These are phyloP conservation scores for Brassica carinata DNA, from an alignment of 345 rosid genomes.

Conservation along the genomic window DNA sequence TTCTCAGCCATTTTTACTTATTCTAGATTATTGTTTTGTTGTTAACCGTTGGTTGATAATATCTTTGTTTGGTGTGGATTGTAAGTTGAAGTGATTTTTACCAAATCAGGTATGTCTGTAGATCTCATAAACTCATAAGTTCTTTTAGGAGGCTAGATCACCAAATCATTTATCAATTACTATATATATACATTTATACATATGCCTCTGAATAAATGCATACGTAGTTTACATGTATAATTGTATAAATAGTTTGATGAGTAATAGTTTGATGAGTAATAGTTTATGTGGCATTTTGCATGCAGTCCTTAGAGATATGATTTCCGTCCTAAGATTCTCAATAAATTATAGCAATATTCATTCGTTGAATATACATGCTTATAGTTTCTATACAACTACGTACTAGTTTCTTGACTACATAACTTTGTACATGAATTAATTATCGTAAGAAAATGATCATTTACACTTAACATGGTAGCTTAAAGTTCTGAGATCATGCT, in stretches of 20 bases:
- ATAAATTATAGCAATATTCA: background rate
- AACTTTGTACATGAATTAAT: background rate
- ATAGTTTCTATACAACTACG: background rate
- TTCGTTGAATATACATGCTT: background rate
- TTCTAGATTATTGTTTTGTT: conserved; percentile 18
- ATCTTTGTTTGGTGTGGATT: conserved; percentile 24
- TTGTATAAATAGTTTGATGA: background rate
- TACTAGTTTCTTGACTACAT: background rate
- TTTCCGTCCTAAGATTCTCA: background rate
- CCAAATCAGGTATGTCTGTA: conserved; percentile 36
- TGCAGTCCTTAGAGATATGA: background rate
- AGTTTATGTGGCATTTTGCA: background rate
- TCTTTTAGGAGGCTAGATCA: conserved; percentile 19
- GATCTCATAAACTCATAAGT: conserved; percentile 14
- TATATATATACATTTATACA: background rate
- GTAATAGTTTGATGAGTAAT: background rate
- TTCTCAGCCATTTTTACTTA: background rate
- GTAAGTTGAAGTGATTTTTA: conserved; percentile 22
- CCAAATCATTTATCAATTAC: conserved; percentile 20
- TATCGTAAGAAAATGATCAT: background rate
- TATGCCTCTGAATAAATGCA: background rate
- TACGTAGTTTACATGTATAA: background rate
- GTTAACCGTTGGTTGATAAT: conserved; percentile 25
- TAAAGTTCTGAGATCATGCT: background rate
- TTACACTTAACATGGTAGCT: background rate